Percentiles rank a stretch among this genome's conserved stretches.
Evolutionary conservation across 495 filamentous ascomycete genomes (phyloP).

Genomic region (Penicillium desertorum): DNA sequence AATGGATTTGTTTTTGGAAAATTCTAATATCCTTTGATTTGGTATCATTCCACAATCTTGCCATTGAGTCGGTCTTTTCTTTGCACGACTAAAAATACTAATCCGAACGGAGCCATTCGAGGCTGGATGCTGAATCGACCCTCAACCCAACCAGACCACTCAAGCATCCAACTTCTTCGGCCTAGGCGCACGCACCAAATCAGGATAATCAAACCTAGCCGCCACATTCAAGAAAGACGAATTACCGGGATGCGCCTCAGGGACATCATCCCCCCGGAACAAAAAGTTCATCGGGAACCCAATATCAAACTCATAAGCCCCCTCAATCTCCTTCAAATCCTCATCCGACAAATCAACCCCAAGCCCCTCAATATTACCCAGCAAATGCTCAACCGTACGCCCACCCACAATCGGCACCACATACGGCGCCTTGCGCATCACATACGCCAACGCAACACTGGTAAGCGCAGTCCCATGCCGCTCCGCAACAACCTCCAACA

Average conservation of each 20-base stretch:
- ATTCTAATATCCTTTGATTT: constrained; percentile 1
- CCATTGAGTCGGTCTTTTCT: background rate
- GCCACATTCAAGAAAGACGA: constrained; percentile 16
- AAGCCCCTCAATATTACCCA: constrained; percentile 68
- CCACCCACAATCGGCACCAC: constrained; percentile 74
- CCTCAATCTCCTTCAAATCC: constrained; percentile 66
- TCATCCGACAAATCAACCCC: constrained; percentile 53
- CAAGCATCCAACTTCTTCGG: constrained; percentile 24
- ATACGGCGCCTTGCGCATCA: constrained; percentile 72
- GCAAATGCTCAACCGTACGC: constrained; percentile 62
- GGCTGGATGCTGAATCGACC: background rate
- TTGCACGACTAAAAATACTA: background rate
- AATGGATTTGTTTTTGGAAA: constrained; percentile 33
- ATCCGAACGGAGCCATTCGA: background rate
- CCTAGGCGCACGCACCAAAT: constrained; percentile 19
- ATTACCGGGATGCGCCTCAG: constrained; percentile 24
- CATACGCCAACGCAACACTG: constrained; percentile 64
- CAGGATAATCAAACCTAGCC: constrained; percentile 29
- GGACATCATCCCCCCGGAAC: constrained; percentile 13
- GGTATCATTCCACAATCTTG: background rate
- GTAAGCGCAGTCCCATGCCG: constrained; percentile 52
- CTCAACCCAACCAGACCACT: background rate
- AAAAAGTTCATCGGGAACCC: constrained; percentile 62
- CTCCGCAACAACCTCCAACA: constrained; percentile 60
- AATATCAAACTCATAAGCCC: constrained; percentile 58